Evolutionary conservation across 176 grass and related monocot genomes (phyloP).

Genomic region (Pharus latifolius): DNA sequence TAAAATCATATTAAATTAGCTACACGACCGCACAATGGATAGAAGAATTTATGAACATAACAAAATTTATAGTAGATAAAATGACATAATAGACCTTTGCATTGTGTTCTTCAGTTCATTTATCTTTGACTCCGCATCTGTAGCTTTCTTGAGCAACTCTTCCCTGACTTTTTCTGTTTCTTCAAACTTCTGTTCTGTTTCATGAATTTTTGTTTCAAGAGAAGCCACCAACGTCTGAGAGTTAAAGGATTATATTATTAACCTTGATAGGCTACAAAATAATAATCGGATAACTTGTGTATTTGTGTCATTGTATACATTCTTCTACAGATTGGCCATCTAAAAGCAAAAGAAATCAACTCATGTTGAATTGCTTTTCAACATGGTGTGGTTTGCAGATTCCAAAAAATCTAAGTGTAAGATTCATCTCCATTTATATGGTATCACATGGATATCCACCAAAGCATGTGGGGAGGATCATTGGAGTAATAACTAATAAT

Average conservation of each 20-base stretch:
- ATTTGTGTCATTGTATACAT: too few species aligned
- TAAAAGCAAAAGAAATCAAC: too few species aligned
- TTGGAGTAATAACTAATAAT: neutral
- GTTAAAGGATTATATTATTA: slow-evolving; percentile 12
- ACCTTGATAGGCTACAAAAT: neutral
- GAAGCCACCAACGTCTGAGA: slow-evolving; percentile 61
- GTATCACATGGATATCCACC: neutral
- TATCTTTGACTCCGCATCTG: slow-evolving; percentile 63
- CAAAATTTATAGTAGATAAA: neutral
- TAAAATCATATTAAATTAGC: too few species aligned
- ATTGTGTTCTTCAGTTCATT: slow-evolving; percentile 70
- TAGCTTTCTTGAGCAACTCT: slow-evolving; percentile 57
- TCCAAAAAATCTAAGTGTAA: neutral
- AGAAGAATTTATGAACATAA: neutral
- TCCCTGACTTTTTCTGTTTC: slow-evolving; percentile 66
- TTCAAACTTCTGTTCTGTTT: slow-evolving; percentile 87
- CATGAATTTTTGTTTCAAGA: slow-evolving; percentile 75
- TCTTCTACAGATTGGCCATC: too few species aligned
- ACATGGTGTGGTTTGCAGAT: too few species aligned
- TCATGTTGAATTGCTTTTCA: too few species aligned
- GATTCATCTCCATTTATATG: neutral
- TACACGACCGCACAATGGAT: neutral
- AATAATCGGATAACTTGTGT: too few species aligned
- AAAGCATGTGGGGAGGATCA: neutral
- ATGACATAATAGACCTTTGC: slow-evolving; percentile 47